A percentile compares a stretch with the other conserved stretches of the same genome.
These are phyloP conservation scores for Hylodesmum podocarpum DNA, from an alignment of 306 rosid species.

Conservation along the genomic window DNA sequence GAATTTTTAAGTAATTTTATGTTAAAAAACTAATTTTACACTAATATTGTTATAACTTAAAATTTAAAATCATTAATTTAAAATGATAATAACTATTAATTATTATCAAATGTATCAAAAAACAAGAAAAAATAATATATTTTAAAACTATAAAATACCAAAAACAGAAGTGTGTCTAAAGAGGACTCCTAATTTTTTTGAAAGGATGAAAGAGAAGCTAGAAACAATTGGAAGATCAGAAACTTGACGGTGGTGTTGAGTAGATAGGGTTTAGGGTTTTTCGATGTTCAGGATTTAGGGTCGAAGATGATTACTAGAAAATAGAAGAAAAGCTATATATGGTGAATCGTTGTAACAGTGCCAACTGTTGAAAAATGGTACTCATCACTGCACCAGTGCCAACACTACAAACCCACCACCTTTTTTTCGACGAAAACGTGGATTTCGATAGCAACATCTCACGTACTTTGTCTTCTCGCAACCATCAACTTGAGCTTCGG, in stretches of 20 bases:
- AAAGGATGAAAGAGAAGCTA: neutral
- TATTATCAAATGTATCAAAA: no score
- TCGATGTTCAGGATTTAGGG: neutral
- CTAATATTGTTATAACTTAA: no score
- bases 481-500: conserved; percentile 29
- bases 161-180: no score
- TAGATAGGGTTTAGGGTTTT: neutral
- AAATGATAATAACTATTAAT: no score
- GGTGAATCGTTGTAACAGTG: neutral
- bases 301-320: neutral
- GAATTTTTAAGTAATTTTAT: no score
- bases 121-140: no score
- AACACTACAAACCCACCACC: conserved; percentile 11
- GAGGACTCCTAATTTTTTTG: no score
- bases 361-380: conserved; percentile 17
- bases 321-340: neutral
- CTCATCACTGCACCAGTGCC: conserved; percentile 20
- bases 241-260: neutral
- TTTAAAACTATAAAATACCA: no score
- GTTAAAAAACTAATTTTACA: no score
- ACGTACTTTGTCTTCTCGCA: neutral
- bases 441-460: neutral
- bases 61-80: no score
- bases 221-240: neutral
- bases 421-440: neutral